Percentiles rank a stretch among this genome's conserved stretches.
These are phyloP conservation scores for Globisporangium sylvaticum DNA, from an alignment of 352 stramenopile genomes.

Conservation along the genomic window DNA sequence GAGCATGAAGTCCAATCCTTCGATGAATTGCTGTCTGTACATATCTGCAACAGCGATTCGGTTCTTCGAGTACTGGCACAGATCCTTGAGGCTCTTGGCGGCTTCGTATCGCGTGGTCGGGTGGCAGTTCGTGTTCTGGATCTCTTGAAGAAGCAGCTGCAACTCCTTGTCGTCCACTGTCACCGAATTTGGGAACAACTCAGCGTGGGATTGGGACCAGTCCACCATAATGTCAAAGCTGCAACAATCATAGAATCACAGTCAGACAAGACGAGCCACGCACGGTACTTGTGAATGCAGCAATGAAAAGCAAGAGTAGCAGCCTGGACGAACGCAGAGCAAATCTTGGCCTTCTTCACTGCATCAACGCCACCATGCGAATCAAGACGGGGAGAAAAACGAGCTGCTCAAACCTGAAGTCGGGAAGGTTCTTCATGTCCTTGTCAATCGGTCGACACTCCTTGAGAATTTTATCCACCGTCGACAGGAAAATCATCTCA, in stretches of 20 bases:
- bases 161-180: slow-evolving; percentile 50
- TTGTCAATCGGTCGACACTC: slow-evolving; percentile 60
- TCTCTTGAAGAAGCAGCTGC: slow-evolving; percentile 52
- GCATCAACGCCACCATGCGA: slow-evolving; percentile 15
- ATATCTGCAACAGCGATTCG: slow-evolving; percentile 36
- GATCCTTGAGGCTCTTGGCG: slow-evolving; percentile 71
- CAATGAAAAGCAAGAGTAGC: slow-evolving; percentile 6
- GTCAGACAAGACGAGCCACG: slow-evolving; percentile 9
- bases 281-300: slow-evolving; percentile 22
- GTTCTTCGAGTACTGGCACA: slow-evolving; percentile 54
- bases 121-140: slow-evolving; percentile 40
- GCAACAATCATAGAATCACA: slow-evolving; percentile 9
- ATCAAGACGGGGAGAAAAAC: slow-evolving; percentile 13
- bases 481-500: slow-evolving; percentile 61
- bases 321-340: not conserved
- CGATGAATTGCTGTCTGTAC: slow-evolving; percentile 51
- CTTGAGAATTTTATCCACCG: slow-evolving; percentile 60
- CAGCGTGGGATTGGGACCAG: slow-evolving; percentile 38
- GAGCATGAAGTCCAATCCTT: slow-evolving; percentile 54
- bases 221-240: slow-evolving; percentile 71
- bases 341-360: slow-evolving; percentile 9
- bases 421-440: slow-evolving; percentile 51
- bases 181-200: slow-evolving; percentile 43
- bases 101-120: slow-evolving; percentile 61
- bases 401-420: slow-evolving; percentile 50